Percentiles rank a stretch among this genome's conserved stretches.
phyloP scores from a whole-genome alignment of 2,329 filamentous ascomycete species.

The Penicillium psychrosexuale region DNA sequence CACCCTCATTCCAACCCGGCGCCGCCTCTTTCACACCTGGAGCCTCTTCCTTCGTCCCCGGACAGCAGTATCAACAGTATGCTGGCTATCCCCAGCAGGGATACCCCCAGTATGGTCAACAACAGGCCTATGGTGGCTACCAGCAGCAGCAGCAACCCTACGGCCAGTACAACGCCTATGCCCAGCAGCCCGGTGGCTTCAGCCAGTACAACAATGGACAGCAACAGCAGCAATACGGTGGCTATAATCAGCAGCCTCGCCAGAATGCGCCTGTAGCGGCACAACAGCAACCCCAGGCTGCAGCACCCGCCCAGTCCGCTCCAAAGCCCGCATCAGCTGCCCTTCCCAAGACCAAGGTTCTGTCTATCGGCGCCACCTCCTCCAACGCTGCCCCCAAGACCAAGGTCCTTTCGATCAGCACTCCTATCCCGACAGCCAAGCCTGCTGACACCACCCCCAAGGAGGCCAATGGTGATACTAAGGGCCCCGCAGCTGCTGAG shows the following conservation, averaged over 20 bases:
- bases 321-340: slow-evolving; percentile 51
- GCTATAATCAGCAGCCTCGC: slow-evolving; percentile 55
- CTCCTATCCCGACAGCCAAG: slow-evolving; percentile 40
- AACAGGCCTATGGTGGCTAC: slow-evolving; percentile 33
- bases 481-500: slow-evolving; percentile 53
- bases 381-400: slow-evolving; percentile 53
- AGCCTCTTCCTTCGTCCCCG: slow-evolving; percentile 68
- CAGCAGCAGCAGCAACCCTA: slow-evolving; percentile 31
- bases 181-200: slow-evolving; percentile 62
- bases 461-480: slow-evolving; percentile 38
- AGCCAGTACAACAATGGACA: slow-evolving; percentile 44
- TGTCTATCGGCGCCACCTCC: slow-evolving; percentile 56
- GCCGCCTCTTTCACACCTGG: slow-evolving; percentile 71
- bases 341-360: slow-evolving; percentile 57
- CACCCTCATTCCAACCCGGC: slow-evolving; percentile 61
- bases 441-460: slow-evolving; percentile 52
- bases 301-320: slow-evolving; percentile 43
- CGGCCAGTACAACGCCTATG: slow-evolving; percentile 39
- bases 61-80: slow-evolving; percentile 63
- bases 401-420: slow-evolving; percentile 76
- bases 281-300: slow-evolving; percentile 37
- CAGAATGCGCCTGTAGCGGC: slow-evolving; percentile 47
- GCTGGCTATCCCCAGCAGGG: slow-evolving; percentile 31
- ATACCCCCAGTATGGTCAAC: slow-evolving; percentile 41
- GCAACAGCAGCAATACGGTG: slow-evolving; percentile 53